Conservation (phyloP, 257 asterid species). For the Rehmannia glutinosa region DNA sequence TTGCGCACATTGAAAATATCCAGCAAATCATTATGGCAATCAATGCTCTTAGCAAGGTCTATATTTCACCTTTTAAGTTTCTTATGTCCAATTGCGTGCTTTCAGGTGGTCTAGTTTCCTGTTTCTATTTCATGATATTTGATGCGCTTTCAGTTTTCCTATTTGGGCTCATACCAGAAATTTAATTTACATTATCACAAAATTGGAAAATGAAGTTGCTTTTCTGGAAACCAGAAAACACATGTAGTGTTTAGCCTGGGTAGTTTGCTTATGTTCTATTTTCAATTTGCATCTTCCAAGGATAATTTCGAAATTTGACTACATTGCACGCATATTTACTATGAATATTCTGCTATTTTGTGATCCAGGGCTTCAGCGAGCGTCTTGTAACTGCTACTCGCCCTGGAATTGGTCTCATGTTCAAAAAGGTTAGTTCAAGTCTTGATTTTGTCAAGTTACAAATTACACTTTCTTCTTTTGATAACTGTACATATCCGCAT, state of each 20-base stretch:
- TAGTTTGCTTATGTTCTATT: not conserved
- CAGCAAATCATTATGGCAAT: slow-evolving; percentile 87
- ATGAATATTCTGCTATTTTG: slow-evolving; percentile 17
- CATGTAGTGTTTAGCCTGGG: not conserved
- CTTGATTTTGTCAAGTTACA: slow-evolving; percentile 6
- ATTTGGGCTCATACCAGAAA: not conserved
- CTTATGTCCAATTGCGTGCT: slow-evolving; percentile 1
- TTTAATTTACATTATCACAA: not conserved
- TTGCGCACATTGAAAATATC: slow-evolving; percentile 49
- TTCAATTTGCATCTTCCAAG: not conserved
- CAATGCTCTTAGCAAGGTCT: slow-evolving; percentile 97
- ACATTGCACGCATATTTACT: slow-evolving; percentile 1
- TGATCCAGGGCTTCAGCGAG: slow-evolving; percentile 85
- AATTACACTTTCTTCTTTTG: not conserved
- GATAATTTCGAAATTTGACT: not conserved
- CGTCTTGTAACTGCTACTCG: slow-evolving; percentile 89
- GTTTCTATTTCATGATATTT: not conserved
- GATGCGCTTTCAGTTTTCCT: not conserved
- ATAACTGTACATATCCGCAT: not conserved
- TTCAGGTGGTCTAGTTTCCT: slow-evolving; percentile 6
- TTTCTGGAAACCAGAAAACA: not conserved
- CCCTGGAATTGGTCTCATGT: slow-evolving; percentile 87
- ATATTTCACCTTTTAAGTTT: slow-evolving; percentile 11
- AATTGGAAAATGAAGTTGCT: not conserved
- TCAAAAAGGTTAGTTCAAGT: slow-evolving; percentile 68